phyloP scores from a whole-genome alignment of 176 grass and related monocot species.

The Eragrostis curvula region DNA sequence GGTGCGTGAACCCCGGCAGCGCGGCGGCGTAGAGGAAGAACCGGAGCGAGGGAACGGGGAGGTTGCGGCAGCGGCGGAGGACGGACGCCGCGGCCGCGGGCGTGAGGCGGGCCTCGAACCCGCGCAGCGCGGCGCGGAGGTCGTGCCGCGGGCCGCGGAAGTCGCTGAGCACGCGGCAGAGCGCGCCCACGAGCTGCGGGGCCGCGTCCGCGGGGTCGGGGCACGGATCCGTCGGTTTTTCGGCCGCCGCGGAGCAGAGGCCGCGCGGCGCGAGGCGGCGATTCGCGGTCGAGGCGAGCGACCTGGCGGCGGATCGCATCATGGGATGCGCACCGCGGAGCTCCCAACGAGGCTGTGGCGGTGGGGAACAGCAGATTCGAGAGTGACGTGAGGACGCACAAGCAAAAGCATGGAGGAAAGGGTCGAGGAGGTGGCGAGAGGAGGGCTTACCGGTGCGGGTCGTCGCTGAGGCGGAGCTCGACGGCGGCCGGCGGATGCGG shows the following conservation, averaged over 20 bases:
- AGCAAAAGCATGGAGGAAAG: not conserved
- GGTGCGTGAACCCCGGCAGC: conserved; percentile 59
- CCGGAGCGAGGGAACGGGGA: conserved; percentile 60
- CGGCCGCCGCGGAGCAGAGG: conserved; percentile 12
- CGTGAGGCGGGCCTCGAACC: conserved; percentile 59
- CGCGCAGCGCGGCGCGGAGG: conserved; percentile 56
- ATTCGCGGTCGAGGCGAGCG: not conserved
- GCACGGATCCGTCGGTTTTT: conserved; percentile 16
- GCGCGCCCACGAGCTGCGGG: conserved; percentile 54
- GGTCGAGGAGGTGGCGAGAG: not conserved
- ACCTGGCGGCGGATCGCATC: conserved; percentile 42
- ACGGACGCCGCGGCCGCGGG: conserved; percentile 53
- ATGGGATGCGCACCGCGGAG: not conserved
- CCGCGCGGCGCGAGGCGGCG: not conserved
- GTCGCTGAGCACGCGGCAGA: conserved; percentile 84
- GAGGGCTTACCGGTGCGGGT: conserved; percentile 42
- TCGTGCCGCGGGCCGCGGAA: conserved; percentile 80
- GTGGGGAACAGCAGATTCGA: conserved; percentile 44
- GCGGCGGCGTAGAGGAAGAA: conserved; percentile 73
- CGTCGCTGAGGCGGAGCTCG: conserved; percentile 34
- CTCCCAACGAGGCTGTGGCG: conserved; percentile 19
- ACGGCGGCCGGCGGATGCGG: conserved; percentile 44
- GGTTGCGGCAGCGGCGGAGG: conserved; percentile 68
- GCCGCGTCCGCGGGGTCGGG: conserved; percentile 1
- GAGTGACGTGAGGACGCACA: conserved; percentile 38